Percentiles rank a stretch among this genome's conserved stretches.
Conservation (phyloP, 176 grass and related monocot species). For the Saccharum officinarum region DNA sequence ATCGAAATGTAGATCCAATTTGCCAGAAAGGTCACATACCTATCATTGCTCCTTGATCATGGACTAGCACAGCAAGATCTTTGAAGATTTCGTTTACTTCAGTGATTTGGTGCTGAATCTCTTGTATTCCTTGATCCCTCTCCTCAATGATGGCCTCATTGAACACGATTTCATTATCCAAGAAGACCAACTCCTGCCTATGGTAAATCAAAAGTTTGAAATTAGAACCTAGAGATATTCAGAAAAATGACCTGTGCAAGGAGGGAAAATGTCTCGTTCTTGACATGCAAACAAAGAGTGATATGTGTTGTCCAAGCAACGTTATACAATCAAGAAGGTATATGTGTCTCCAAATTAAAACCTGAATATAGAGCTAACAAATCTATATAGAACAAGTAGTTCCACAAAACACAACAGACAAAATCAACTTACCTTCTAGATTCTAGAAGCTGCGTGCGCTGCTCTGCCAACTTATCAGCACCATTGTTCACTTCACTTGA, state of each 20-base stretch:
- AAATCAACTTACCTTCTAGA: slow-evolving; percentile 47
- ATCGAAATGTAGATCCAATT: slow-evolving; percentile 7
- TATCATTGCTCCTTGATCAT: slow-evolving; percentile 87
- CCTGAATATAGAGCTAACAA: neutral
- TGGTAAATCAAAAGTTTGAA: slow-evolving; percentile 13
- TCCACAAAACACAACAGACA: neutral
- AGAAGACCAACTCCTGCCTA: slow-evolving; percentile 77
- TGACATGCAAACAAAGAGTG: slow-evolving; percentile 1
- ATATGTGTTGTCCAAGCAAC: neutral
- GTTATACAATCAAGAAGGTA: neutral
- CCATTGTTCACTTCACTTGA: slow-evolving; percentile 55
- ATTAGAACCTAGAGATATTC: neutral
- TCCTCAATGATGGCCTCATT: slow-evolving; percentile 92
- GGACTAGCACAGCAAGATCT: slow-evolving; percentile 93
- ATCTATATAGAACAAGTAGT: slow-evolving; percentile 3
- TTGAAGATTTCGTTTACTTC: slow-evolving; percentile 97
- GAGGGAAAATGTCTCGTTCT: neutral
- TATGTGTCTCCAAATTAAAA: neutral
- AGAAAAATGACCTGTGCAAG: neutral
- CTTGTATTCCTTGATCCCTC: slow-evolving; percentile 92
- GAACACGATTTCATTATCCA: slow-evolving; percentile 90
- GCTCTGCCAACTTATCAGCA: slow-evolving; percentile 62
- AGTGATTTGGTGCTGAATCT: slow-evolving; percentile 87
- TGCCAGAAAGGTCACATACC: slow-evolving; percentile 37
- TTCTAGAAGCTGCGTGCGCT: slow-evolving; percentile 59